Evolutionary conservation across 202 grass and related monocot species (phyloP).

Genomic region (Setaria italica): DNA sequence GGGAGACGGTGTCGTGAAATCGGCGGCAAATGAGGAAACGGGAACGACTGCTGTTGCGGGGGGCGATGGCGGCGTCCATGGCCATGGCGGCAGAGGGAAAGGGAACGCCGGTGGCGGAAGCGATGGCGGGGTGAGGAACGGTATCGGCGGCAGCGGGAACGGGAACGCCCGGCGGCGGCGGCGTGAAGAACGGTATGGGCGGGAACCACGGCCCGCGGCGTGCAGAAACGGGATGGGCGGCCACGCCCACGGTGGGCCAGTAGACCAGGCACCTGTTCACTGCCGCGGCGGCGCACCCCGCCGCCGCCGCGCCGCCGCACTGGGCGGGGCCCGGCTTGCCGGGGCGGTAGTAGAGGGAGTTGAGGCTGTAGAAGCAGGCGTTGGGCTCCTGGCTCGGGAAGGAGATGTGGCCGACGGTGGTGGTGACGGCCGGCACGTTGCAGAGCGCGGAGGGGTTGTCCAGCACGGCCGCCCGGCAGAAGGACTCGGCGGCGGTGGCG

Average conservation of each 20-base stretch:
- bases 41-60: slow-evolving; percentile 5
- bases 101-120: slow-evolving; percentile 54
- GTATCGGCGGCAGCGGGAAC: slow-evolving; percentile 56
- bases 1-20: slow-evolving; percentile 54
- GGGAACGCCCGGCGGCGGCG: slow-evolving; percentile 51
- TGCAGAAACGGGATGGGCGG: slow-evolving; percentile 76
- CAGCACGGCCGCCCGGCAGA: slow-evolving; percentile 67
- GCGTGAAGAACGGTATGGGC: slow-evolving; percentile 61
- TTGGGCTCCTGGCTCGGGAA: slow-evolving; percentile 36
- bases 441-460: slow-evolving; percentile 68
- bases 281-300: neutral
- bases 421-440: slow-evolving; percentile 68
- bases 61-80: slow-evolving; percentile 41
- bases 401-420: slow-evolving; percentile 65
- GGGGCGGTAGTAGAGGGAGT: slow-evolving; percentile 85
- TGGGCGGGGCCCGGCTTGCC: slow-evolving; percentile 42
- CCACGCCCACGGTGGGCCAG: slow-evolving; percentile 81
- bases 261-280: slow-evolving; percentile 76
- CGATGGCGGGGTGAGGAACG: slow-evolving; percentile 55
- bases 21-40: slow-evolving; percentile 47
- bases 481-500: slow-evolving; percentile 42
- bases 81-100: slow-evolving; percentile 44
- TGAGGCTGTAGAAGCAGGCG: slow-evolving; percentile 73
- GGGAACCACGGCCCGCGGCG: slow-evolving; percentile 60
- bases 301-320: neutral